Evolutionary conservation across 1,284 basidiomycete species (phyloP).

Genomic region (Porodaedalea pini): DNA sequence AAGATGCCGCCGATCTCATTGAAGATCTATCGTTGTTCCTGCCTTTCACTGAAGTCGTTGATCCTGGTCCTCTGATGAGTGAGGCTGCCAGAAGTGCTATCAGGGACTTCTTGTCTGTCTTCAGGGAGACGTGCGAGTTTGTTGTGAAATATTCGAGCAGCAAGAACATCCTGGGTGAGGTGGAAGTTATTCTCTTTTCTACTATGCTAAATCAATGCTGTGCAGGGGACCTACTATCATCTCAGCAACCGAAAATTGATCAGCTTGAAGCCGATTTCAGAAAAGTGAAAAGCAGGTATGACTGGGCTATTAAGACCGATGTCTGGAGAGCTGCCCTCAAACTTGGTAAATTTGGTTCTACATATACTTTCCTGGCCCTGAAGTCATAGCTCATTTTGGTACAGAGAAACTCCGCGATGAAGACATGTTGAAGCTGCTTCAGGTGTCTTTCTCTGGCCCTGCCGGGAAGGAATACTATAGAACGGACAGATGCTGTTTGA

Average conservation of each 20-base stretch:
- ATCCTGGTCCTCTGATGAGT: background rate
- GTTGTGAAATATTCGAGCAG: background rate
- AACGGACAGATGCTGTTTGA: background rate
- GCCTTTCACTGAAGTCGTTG: background rate
- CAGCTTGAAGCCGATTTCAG: background rate
- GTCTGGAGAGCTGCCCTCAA: background rate
- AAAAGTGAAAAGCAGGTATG: constrained; percentile 4
- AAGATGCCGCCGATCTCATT: background rate
- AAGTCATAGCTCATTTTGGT: background rate
- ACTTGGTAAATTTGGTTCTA: background rate
- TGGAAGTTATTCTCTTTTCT: background rate
- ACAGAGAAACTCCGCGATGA: background rate
- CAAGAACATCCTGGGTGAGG: background rate
- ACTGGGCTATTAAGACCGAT: background rate
- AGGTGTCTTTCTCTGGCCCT: background rate
- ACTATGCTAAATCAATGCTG: too few relatives aligned
- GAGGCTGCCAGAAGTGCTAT: background rate
- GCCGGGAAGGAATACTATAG: constrained; percentile 4
- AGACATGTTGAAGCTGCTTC: background rate
- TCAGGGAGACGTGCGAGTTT: background rate
- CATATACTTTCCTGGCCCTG: background rate
- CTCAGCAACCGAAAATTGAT: background rate
- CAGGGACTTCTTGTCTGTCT: background rate
- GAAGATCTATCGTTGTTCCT: background rate
- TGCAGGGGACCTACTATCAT: background rate